Percentiles rank a stretch among this genome's conserved stretches.
Conservation (phyloP, 768 basidiomycete genomes). For the Inosperma sp. region DNA sequence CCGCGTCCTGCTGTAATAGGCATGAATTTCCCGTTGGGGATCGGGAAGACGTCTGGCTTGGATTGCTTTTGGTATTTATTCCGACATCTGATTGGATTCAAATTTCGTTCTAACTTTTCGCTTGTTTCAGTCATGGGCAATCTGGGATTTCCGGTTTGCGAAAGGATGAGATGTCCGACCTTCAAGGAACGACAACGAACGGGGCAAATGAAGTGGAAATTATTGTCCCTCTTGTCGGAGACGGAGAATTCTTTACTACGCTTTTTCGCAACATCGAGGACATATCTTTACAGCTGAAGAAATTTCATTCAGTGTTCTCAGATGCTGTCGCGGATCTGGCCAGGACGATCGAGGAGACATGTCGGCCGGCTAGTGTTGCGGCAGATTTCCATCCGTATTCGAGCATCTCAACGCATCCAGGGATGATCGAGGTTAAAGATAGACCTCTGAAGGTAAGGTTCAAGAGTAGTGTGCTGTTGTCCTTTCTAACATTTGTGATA, state of each 20-base stretch:
- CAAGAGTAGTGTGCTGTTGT: background rate
- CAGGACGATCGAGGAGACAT: slow-evolving; percentile 35
- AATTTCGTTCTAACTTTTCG: too few relatives aligned
- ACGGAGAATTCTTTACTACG: slow-evolving; percentile 74
- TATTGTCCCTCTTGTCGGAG: slow-evolving; percentile 75
- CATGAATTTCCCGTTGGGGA: too few relatives aligned
- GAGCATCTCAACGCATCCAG: slow-evolving; percentile 35
- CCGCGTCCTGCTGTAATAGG: too few relatives aligned
- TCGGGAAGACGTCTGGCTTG: too few relatives aligned
- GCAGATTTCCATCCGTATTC: slow-evolving; percentile 45
- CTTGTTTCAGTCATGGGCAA: too few relatives aligned
- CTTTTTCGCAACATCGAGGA: slow-evolving; percentile 58
- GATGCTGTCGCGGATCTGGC: slow-evolving; percentile 37
- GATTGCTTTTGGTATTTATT: too few relatives aligned
- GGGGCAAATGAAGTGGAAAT: too few relatives aligned
- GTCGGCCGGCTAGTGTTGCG: slow-evolving; percentile 39
- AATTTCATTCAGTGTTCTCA: slow-evolving; percentile 49
- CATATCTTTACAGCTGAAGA: slow-evolving; percentile 44
- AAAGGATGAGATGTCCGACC: too few relatives aligned
- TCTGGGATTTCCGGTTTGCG: background rate
- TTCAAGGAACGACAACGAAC: slow-evolving; percentile 2
- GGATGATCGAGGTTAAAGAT: slow-evolving; percentile 24
- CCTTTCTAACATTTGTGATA: slow-evolving; percentile 16
- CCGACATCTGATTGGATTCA: too few relatives aligned
- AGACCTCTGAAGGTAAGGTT: slow-evolving; percentile 23